Percentiles rank a stretch among this genome's conserved stretches.
Conservation (phyloP, 1,139 yeast species). For the Candida neerlandica region DNA sequence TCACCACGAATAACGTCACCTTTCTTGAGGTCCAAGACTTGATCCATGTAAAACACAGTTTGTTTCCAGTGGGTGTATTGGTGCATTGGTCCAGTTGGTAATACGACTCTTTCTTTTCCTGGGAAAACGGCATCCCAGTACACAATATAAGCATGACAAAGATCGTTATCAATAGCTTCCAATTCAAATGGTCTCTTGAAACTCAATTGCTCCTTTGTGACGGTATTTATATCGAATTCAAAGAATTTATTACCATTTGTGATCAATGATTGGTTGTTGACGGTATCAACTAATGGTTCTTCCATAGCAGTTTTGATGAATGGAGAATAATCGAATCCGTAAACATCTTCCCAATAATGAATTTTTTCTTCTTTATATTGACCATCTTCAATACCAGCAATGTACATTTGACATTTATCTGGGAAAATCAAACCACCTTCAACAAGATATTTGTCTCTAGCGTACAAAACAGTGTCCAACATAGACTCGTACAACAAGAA, state of each 20-base stretch:
- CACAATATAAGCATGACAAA: constrained; percentile 84
- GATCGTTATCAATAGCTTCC: constrained; percentile 75
- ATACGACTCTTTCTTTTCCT: constrained; percentile 60
- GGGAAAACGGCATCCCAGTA: constrained; percentile 95
- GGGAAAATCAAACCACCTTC: constrained; percentile 93
- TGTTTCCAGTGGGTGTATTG: constrained; percentile 96
- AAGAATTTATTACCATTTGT: constrained; percentile 72
- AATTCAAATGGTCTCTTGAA: constrained; percentile 69
- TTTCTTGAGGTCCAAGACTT: constrained; percentile 73
- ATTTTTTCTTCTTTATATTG: constrained; percentile 92
- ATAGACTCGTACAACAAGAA: constrained; percentile 93
- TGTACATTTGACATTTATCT: constrained; percentile 85
- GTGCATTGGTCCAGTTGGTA: constrained; percentile 82
- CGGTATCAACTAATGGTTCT: constrained; percentile 94
- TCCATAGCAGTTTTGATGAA: constrained; percentile 75
- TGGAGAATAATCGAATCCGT: constrained; percentile 90
- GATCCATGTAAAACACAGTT: constrained; percentile 87
- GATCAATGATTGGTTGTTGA: constrained; percentile 74
- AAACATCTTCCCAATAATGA: constrained; percentile 95
- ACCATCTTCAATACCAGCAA: constrained; percentile 95
- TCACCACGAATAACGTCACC: constrained; percentile 78
- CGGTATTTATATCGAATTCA: constrained; percentile 88
- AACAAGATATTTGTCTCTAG: constrained; percentile 88
- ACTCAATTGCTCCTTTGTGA: constrained; percentile 77
- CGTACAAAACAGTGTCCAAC: constrained; percentile 94